Evolutionary conservation across 1,284 basidiomycete species (phyloP).

Genomic region (Cutaneotrichosporon sp.): DNA sequence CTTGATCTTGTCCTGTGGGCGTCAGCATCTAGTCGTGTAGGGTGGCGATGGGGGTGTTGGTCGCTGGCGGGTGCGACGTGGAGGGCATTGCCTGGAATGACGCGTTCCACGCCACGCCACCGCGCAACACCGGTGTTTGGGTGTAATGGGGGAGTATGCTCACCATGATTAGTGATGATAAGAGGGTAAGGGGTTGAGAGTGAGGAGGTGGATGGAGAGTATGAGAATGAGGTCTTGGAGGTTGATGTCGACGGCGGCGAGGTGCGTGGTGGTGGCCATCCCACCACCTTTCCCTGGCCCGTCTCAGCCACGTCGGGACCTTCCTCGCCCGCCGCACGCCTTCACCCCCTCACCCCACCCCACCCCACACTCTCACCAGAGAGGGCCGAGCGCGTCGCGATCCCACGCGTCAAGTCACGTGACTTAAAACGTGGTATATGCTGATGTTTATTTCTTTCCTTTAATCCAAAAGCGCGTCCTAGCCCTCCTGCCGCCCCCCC

Average conservation of each 20-base stretch:
- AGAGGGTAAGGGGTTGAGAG: conserved; percentile 1
- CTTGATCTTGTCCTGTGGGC: conserved; percentile 59
- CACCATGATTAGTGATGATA: conserved; percentile 5
- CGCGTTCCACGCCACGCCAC: not conserved
- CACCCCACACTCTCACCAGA: no score
- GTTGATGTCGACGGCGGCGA: conserved; percentile 1
- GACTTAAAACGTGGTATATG: not conserved
- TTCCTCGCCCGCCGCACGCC: not conserved
- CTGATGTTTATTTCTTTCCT: not conserved
- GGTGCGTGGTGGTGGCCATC: not conserved
- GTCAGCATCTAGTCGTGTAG: conserved; percentile 9
- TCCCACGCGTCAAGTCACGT: not conserved
- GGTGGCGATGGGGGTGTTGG: conserved; percentile 1
- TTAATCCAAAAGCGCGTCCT: not conserved
- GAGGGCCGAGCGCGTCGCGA: conserved; percentile 1
- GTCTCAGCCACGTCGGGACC: not conserved
- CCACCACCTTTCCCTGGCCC: not conserved
- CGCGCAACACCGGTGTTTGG: no score
- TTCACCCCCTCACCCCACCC: not conserved
- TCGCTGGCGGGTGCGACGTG: not conserved
- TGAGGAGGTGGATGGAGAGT: not conserved
- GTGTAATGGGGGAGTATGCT: not conserved
- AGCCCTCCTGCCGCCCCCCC: not conserved
- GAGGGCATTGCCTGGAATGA: not conserved
- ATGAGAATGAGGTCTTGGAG: not conserved